These are phyloP conservation scores for Hypoxylon cercidicola DNA, from an alignment of 495 filamentous ascomycete species.

Conservation along the genomic window DNA sequence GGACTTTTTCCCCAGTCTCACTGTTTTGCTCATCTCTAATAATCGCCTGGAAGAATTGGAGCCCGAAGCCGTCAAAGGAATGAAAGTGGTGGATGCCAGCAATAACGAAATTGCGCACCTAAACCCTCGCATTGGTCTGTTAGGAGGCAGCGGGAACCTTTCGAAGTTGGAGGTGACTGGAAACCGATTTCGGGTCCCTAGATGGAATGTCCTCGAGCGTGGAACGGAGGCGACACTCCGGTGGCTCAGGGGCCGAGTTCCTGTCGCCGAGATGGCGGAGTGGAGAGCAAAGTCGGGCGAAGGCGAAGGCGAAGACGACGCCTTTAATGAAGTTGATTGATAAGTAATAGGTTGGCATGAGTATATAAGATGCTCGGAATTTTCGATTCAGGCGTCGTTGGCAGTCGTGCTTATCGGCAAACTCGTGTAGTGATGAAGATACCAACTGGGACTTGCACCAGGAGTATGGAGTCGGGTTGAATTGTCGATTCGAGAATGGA, in stretches of 20 bases:
- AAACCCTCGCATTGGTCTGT: slow-evolving; percentile 79
- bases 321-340: slow-evolving; percentile 47
- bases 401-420: slow-evolving; percentile 17
- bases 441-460: slow-evolving; percentile 18
- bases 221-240: slow-evolving; percentile 87
- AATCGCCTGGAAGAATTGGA: slow-evolving; percentile 78
- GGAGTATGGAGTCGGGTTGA: slow-evolving; percentile 22
- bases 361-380: slow-evolving; percentile 11
- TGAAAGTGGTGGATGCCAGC: slow-evolving; percentile 78
- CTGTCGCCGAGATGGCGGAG: slow-evolving; percentile 67
- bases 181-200: slow-evolving; percentile 87
- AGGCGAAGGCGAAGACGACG: slow-evolving; percentile 47
- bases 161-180: slow-evolving; percentile 73
- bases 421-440: slow-evolving; percentile 23
- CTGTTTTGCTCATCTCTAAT: slow-evolving; percentile 74
- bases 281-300: slow-evolving; percentile 54
- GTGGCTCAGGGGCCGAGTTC: slow-evolving; percentile 83
- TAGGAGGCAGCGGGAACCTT: slow-evolving; percentile 67
- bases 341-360: slow-evolving; percentile 13
- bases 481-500: slow-evolving; percentile 27
- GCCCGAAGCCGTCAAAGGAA: slow-evolving; percentile 76
- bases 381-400: slow-evolving; percentile 26
- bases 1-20: slow-evolving; percentile 71
- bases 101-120: slow-evolving; percentile 84
- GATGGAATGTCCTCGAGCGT: slow-evolving; percentile 84